Percentiles rank a stretch among this genome's conserved stretches.
phyloP scores from a whole-genome alignment of 768 basidiomycete genomes.

The Pleurotus platypus region DNA sequence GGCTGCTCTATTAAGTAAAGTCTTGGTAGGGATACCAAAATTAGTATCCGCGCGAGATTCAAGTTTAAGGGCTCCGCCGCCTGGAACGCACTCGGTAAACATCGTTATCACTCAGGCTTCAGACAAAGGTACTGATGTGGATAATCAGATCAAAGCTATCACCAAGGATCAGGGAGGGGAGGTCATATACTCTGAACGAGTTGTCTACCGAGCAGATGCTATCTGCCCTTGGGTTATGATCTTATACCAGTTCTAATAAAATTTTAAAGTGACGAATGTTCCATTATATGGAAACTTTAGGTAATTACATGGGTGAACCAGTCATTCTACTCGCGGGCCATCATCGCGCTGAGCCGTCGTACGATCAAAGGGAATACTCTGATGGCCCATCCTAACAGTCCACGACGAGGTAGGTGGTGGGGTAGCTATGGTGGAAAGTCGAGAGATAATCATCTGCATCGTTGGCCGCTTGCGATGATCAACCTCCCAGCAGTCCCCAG shows the following conservation, averaged over 20 bases:
- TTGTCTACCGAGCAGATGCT: slow-evolving; percentile 1
- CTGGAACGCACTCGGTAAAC: not conserved
- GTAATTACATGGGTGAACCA: too few relatives aligned
- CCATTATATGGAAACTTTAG: too few relatives aligned
- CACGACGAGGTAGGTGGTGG: too few relatives aligned
- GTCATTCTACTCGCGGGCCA: too few relatives aligned
- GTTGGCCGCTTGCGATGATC: slow-evolving; percentile 1
- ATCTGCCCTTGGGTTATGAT: slow-evolving; percentile 8
- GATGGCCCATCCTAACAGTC: too few relatives aligned
- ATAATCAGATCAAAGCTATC: not conserved
- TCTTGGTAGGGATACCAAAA: not conserved
- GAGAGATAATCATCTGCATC: not conserved
- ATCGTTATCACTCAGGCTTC: not conserved
- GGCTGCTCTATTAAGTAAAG: not conserved
- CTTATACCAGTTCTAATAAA: not conserved
- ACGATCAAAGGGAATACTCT: too few relatives aligned
- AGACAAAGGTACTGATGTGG: not conserved
- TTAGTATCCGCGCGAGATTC: not conserved
- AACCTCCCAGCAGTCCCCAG: slow-evolving; percentile 5
- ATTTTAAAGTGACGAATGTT: too few relatives aligned
- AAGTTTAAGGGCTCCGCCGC: not conserved
- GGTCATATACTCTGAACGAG: not conserved
- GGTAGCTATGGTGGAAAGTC: not conserved
- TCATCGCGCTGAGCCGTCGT: too few relatives aligned
- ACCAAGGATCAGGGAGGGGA: not conserved